These are phyloP conservation scores for Lycium barbarum DNA, from an alignment of 257 asterid genomes.

Conservation along the genomic window DNA sequence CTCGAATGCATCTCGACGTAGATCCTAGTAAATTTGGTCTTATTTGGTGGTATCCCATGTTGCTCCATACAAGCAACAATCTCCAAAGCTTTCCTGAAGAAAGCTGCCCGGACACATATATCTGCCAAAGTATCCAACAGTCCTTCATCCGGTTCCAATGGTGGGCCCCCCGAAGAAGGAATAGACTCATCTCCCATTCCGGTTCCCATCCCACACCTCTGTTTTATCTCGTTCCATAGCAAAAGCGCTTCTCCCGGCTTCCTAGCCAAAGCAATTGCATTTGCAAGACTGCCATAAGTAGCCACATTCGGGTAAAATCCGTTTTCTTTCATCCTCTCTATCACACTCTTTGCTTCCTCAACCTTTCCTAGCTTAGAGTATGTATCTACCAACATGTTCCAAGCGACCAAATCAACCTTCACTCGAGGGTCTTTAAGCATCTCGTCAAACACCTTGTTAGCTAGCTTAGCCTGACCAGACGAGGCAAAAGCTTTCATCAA, in stretches of 20 bases:
- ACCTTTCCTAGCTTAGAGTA: constrained; percentile 75
- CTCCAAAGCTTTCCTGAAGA: constrained; percentile 90
- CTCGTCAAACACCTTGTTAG: constrained; percentile 83
- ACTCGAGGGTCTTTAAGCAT: constrained; percentile 91
- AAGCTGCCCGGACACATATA: constrained; percentile 93
- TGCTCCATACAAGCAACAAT: constrained; percentile 95
- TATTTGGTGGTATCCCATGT: constrained; percentile 81
- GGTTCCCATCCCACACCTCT: constrained; percentile 60
- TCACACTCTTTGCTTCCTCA: constrained; percentile 71
- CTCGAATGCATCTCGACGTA: constrained; percentile 98
- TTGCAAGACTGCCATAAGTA: constrained; percentile 92
- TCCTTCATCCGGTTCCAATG: constrained; percentile 85
- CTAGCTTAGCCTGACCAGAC: constrained; percentile 85
- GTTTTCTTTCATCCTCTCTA: constrained; percentile 74
- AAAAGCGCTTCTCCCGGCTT: constrained; percentile 97
- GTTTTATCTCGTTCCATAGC: constrained; percentile 91
- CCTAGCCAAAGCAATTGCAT: constrained; percentile 81
- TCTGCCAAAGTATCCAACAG: constrained; percentile 88
- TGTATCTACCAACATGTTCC: constrained; percentile 96
- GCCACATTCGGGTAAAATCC: constrained; percentile 74
- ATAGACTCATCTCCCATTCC: constrained; percentile 40
- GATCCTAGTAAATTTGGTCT: constrained; percentile 86
- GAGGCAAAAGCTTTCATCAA: constrained; percentile 96
- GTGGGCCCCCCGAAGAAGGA: constrained; percentile 48
- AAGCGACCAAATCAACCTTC: constrained; percentile 86